Evolutionary conservation across 768 basidiomycete genomes (phyloP).

Genomic region (Harrya chromipes): DNA sequence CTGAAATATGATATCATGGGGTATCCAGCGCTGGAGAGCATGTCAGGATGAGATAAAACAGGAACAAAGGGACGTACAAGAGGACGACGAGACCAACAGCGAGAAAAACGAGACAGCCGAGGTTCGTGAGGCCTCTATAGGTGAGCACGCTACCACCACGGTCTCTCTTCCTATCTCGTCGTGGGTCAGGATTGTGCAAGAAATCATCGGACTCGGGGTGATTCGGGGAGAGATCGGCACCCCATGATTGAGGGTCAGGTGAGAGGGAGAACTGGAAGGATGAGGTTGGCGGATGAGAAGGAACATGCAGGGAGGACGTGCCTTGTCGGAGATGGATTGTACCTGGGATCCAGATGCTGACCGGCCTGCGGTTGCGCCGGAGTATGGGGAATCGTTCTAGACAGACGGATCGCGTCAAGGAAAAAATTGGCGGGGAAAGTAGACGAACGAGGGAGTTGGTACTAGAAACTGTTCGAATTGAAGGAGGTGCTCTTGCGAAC

Average conservation of each 20-base stretch:
- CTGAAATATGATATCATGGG: conserved; percentile 60
- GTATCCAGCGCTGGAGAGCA: conserved; percentile 52
- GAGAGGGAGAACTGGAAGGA: conserved; percentile 62
- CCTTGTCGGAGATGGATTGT: conserved; percentile 62
- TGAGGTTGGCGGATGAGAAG: conserved; percentile 1
- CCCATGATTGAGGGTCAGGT: conserved; percentile 71
- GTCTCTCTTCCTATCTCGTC: conserved; percentile 56
- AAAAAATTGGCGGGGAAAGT: background rate
- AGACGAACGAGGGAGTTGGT: conserved; percentile 40
- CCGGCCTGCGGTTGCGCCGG: conserved; percentile 32
- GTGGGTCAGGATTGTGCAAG: conserved; percentile 72
- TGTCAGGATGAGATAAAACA: background rate
- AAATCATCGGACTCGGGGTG: conserved; percentile 63
- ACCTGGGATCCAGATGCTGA: conserved; percentile 20
- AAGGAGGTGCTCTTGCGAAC: conserved; percentile 39
- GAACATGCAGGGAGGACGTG: conserved; percentile 12
- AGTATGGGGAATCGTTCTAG: conserved; percentile 43
- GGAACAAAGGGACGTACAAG: conserved; percentile 45
- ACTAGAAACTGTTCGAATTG: conserved; percentile 39
- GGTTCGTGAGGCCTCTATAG: conserved; percentile 64
- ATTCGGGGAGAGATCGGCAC: conserved; percentile 57
- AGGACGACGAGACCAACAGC: conserved; percentile 51
- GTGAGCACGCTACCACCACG: conserved; percentile 59
- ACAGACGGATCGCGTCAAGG: background rate
- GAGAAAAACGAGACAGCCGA: conserved; percentile 63